Evolutionary conservation across 106 monocot genomes (phyloP), one percentile per base, ranked within the genome.

Genomic region (Cymbidium sinense): DNA sequence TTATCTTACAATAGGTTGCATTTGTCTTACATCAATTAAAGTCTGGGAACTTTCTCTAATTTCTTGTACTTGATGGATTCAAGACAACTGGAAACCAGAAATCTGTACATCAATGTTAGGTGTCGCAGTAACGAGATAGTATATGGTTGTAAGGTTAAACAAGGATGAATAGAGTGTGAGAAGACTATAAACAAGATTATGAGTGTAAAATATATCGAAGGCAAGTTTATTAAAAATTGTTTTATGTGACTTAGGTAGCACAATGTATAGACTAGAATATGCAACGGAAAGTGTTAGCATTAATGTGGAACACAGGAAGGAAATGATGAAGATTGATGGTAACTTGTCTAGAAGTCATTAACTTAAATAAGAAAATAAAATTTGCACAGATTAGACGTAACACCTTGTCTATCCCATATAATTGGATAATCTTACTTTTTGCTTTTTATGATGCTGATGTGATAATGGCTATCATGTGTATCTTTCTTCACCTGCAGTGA

Each of bases 401-500:
- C 41, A 9, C 41, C 52, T 18, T 52, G 52, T 20, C 29, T 20
- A 64, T 28, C 64, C 64, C 67, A 31, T 5, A 58, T 58, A 58
- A 58, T n/a, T 23, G 4, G 31, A 31, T 67, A 33, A 1, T 4
- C 25, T 27, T 9, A 23, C 27, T 9, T n/a, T 30, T 30, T 67
- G 31, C 3, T 67, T 33, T 29, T 67, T 29, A 31, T 67, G 8
- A 67, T 67, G 13, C 5, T 30, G 28, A 31, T 17, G 33, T 30
- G 15, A 67, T 31, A 67, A 30, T 12, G 31, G 31, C 31, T 67
- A 67, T 6, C 10, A 5, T 30, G 67, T 67, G 71, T 4, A 37
- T 70, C 50, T 75, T 75, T 75, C 64, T 47, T 31, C 0, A 50
- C 51, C 33, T 47, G 43, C 85, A 96, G 96, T 80, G 91, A 96